Evolutionary conservation across 106 monocot genomes (phyloP), one percentile per base, ranked within the genome.

Genomic region (Iris macrosiphon): DNA sequence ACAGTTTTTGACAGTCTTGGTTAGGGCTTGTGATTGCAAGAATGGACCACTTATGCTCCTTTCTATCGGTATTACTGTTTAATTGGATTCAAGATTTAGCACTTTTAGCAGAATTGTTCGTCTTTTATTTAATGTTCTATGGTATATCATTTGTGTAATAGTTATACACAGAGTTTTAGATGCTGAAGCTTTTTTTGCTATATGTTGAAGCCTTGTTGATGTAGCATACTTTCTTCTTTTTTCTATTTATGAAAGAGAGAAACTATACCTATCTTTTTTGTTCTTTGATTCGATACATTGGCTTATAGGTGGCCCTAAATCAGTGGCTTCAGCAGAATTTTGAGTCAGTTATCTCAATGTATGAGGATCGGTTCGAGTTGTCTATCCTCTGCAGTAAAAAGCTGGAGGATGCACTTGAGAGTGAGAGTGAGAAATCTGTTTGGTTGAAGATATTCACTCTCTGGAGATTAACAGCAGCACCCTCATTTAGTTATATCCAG

Each of bases 301-400:
- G 8, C 12, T 37, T 42, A 14, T 60, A 95, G 95, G 85, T 87
- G 47, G 79, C 76, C 41, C 65, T 95, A 49, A 95, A 77, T 21
- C 65, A 68, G 45, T 95, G 95, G 95, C 38, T 89, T 11, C 66
- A 71, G 24, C 76, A 89, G 29, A 81, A 89, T 60, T 95, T 95
- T 61, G 74, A 88, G 58, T 85, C 89, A 55, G 81, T 95, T 68
- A 46, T 74, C 44, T 72, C 76, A 23, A 89, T 95, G 82, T 95
- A 85, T 40, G 95, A 95, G 57, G 95, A 95, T 52, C 72, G 85
- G 7, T 85, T 85, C 57, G 82, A 79, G 40, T 63, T 95, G 34
- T 72, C 51, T 70, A 65, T 95, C 30, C 57, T 95, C 19, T 45
- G 13, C 60, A 72, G 63, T 32, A 24, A 79, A 69, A 45, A 31